Conservation (phyloP, 2,329 filamentous ascomycete species). For the Hirsutella thompsonii region DNA sequence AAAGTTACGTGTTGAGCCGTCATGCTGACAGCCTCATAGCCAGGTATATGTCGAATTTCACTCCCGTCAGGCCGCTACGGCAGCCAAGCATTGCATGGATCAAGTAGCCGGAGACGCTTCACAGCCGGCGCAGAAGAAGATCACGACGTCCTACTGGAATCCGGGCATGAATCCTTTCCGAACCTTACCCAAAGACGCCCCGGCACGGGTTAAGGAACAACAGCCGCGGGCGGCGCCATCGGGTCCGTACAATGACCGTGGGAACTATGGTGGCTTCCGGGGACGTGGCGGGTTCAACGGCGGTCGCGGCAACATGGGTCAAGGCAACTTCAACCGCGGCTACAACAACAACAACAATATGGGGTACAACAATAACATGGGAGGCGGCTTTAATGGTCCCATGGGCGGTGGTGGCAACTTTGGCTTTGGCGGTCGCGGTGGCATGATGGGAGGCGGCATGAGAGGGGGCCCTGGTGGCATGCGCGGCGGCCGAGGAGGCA, state of each 20-base stretch:
- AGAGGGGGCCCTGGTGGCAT: conserved; percentile 35
- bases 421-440: conserved; percentile 35
- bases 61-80: conserved; percentile 72
- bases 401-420: conserved; percentile 31
- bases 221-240: conserved; percentile 40
- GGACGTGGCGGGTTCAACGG: conserved; percentile 35
- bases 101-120: conserved; percentile 37
- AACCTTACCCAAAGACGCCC: conserved; percentile 80
- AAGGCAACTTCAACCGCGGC: conserved; percentile 28
- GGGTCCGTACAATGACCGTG: conserved; percentile 33
- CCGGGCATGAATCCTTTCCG: conserved; percentile 77
- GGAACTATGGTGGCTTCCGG: conserved; percentile 33
- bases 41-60: conserved; percentile 78
- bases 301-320: conserved; percentile 35
- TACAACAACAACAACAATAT: conserved; percentile 29
- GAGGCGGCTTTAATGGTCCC: conserved; percentile 33
- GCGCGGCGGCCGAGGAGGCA: conserved; percentile 33
- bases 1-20: background rate
- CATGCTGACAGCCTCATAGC: conserved; percentile 18
- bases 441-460: conserved; percentile 28
- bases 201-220: conserved; percentile 43
- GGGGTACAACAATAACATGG: conserved; percentile 33
- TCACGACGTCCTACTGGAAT: conserved; percentile 61
- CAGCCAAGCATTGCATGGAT: conserved; percentile 73
- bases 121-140: conserved; percentile 52